These are phyloP conservation scores for Rosa multiflora DNA, from an alignment of 306 rosid species.

Conservation along the genomic window DNA sequence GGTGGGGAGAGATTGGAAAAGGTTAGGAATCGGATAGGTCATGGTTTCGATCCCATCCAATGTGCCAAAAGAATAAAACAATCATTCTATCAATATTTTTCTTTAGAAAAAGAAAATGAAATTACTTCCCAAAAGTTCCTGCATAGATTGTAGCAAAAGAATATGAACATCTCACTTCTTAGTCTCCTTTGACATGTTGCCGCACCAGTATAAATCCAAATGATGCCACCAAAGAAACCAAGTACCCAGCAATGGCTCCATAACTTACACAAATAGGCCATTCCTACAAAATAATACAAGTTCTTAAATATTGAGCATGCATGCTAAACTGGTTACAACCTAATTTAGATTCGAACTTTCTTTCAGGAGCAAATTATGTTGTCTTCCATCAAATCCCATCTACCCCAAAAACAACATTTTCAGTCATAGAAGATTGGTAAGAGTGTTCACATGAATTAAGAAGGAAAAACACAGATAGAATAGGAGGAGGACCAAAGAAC, in stretches of 20 bases:
- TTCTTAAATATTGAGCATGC: neutral
- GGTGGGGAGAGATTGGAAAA: neutral
- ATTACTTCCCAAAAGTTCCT: neutral
- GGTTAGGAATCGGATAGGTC: neutral
- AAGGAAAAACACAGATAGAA: neutral
- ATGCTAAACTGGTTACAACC: neutral
- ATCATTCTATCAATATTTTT: neutral
- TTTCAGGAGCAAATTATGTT: neutral
- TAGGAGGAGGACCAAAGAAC: neutral
- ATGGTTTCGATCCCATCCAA: neutral
- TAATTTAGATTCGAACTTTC: neutral
- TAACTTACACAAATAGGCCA: slow-evolving; percentile 92
- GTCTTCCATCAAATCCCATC: neutral
- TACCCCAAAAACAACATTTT: neutral
- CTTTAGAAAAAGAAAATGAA: neutral
- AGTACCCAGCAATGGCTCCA: slow-evolving; percentile 70
- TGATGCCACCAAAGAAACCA: slow-evolving; percentile 52
- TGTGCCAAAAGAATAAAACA: neutral
- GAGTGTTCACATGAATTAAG: neutral
- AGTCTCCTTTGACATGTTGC: slow-evolving; percentile 63
- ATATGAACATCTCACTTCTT: slow-evolving; percentile 4
- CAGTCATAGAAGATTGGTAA: neutral
- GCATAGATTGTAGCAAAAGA: too few relatives aligned
- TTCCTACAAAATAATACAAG: slow-evolving; percentile 48
- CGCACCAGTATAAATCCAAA: slow-evolving; percentile 39